A percentile compares a stretch with the other conserved stretches of the same genome.
These are phyloP conservation scores for Pichia sp. DNA, from an alignment of 1,139 yeast species.

Conservation along the genomic window DNA sequence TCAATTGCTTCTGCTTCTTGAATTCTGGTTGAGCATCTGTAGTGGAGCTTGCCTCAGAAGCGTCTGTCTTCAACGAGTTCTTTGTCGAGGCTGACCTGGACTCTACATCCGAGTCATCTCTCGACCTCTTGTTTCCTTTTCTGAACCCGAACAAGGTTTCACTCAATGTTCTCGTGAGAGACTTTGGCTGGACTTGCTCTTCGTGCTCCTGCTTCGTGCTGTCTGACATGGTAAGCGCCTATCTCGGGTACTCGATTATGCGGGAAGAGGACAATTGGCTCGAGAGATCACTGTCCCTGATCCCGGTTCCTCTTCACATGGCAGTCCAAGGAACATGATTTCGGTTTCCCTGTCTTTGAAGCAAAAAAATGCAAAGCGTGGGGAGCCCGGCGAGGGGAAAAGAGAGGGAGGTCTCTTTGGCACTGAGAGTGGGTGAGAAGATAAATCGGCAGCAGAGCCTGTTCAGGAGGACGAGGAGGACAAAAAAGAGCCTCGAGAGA, in stretches of 20 bases:
- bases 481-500: too few species aligned
- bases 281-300: too few species aligned
- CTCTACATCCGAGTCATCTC: slow-evolving; percentile 11
- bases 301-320: neutral
- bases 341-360: neutral
- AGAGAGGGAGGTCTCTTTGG: neutral
- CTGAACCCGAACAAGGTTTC: slow-evolving; percentile 13
- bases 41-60: neutral
- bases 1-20: slow-evolving; percentile 2
- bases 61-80: neutral
- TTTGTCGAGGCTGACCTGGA: slow-evolving; percentile 7
- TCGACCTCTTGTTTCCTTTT: slow-evolving; percentile 9
- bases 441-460: too few species aligned
- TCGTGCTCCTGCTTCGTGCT: neutral
- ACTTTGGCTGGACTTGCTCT: neutral
- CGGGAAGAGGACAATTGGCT: too few species aligned
- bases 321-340: neutral
- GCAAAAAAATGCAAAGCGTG: neutral
- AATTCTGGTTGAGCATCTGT: neutral
- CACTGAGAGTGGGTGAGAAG: too few species aligned
- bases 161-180: slow-evolving; percentile 14
- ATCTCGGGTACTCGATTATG: too few species aligned
- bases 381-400: neutral
- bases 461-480: too few species aligned
- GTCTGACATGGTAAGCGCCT: neutral